Evolutionary conservation across 2,329 filamentous ascomycete genomes (phyloP), one percentile per base, ranked within the genome.

Genomic region (Ophiocordyceps polyrhachis-furcata): DNA sequence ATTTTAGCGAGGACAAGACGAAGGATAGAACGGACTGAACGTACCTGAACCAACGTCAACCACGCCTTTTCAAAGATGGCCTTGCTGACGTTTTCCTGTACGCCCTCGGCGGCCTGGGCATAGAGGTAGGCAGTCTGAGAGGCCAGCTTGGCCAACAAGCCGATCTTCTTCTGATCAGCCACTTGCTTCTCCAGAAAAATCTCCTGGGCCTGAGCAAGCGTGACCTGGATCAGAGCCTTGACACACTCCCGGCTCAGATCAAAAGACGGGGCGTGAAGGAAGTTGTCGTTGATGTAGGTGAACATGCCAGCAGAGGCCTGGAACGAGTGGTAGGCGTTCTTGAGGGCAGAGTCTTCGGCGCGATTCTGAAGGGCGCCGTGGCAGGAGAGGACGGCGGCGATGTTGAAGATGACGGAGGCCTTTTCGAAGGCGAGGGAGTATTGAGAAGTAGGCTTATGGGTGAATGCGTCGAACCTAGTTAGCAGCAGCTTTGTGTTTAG

Each of bases 211-310:
- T 98, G 91, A 1, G 89, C 93, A 45, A 98, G 74, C 73, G 86
- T 96, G 48, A 98, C 77, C 44, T 81, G 76, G 58, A 98, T 96
- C 51, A 98, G 64, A 0, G 86, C 87, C 66, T 95, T 95, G 56
- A 98, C 86, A 0, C 91, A 98, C 43, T 98, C 89, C 48, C 91
- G 71, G 60, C 88, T 96, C 42, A 98, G 66, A 57, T 98, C 91
- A n/a, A 85, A 88, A 9, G 88, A 95, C 1, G 93, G 91, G 1
- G 91, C 91, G 56, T 98, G 91, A 32, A 98, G 69, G 60, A 98
- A 98, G 66, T 98, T 98, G 65, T 98, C 91, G 63, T 98, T 98
- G 67, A 98, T 98, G 57, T 98, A 98, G 44, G 89, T 96, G 62
- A 96, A 98, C 91, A 98, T 98, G 66, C 91, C 91, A 11, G 91